Evolutionary conservation across 2,329 filamentous ascomycete genomes (phyloP).

Genomic region (Phymatotrichopsis omnivora): DNA sequence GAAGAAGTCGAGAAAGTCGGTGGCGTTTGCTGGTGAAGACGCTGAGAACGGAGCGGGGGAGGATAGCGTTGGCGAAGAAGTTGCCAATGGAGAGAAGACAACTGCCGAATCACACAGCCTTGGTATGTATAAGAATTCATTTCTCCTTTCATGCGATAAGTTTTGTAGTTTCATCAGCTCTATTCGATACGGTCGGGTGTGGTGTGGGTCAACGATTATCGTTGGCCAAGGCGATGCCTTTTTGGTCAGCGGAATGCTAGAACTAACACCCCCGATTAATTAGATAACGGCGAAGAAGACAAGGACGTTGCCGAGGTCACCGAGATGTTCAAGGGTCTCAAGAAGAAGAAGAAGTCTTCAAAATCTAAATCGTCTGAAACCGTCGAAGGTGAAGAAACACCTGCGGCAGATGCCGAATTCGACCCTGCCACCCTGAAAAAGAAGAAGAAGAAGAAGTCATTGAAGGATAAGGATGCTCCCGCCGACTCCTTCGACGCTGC

Average conservation of each 20-base stretch:
- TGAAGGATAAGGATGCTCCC: conserved; percentile 50
- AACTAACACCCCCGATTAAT: no score
- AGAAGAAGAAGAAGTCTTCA: conserved; percentile 38
- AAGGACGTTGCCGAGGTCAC: conserved; percentile 43
- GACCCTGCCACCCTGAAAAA: conserved; percentile 60
- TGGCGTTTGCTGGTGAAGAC: conserved; percentile 32
- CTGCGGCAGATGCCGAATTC: conserved; percentile 43
- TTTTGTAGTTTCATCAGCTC: no score
- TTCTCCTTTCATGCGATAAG: no score
- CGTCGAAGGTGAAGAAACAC: conserved; percentile 44
- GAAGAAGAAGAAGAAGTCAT: conserved; percentile 66
- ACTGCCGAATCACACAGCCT: conserved; percentile 70
- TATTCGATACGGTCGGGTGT: no score
- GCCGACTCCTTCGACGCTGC: conserved; percentile 55
- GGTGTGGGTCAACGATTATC: no score
- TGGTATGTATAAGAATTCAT: conserved; percentile 43
- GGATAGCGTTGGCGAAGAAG: no score
- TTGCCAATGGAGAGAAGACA: conserved; percentile 64
- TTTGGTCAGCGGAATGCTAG: no score
- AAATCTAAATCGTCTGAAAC: conserved; percentile 40
- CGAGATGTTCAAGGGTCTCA: conserved; percentile 56
- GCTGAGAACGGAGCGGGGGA: conserved; percentile 52
- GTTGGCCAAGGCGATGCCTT: no score
- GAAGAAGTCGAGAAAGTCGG: conserved; percentile 33
- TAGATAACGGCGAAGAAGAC: conserved; percentile 46